phyloP scores from a whole-genome alignment of 2,329 filamentous ascomycete species.

The Venturia aucupariae region DNA sequence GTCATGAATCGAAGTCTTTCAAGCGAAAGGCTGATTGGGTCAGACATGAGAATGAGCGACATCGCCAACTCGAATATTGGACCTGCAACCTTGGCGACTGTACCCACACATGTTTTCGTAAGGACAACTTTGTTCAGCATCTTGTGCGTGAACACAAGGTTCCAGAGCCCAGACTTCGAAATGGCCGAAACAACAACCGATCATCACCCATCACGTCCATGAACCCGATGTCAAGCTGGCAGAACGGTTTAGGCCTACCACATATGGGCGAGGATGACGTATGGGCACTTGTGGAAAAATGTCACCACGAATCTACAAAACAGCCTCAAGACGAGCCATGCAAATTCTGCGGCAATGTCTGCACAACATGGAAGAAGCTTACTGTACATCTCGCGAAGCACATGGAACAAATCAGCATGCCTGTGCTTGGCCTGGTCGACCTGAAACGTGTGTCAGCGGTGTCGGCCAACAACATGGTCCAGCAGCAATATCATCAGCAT shows the following conservation, averaged over 20 bases:
- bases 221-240: not conserved
- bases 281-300: conserved; percentile 69
- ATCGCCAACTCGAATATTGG: conserved; percentile 88
- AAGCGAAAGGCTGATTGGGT: conserved; percentile 96
- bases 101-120: conserved; percentile 71
- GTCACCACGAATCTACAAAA: conserved; percentile 58
- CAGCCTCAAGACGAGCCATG: conserved; percentile 69
- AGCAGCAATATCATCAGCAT: conserved; percentile 2
- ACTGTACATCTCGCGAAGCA: conserved; percentile 91
- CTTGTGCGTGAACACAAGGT: conserved; percentile 87
- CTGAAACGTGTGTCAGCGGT: conserved; percentile 30
- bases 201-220: conserved; percentile 2
- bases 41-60: conserved; percentile 83
- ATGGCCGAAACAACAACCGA: conserved; percentile 31
- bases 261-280: conserved; percentile 41
- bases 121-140: conserved; percentile 90
- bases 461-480: conserved; percentile 26
- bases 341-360: conserved; percentile 74
- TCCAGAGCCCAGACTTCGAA: conserved; percentile 68
- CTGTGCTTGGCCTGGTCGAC: conserved; percentile 49
- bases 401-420: conserved; percentile 85
- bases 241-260: not conserved
- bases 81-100: conserved; percentile 74
- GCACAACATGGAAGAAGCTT: conserved; percentile 82
- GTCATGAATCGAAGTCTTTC: conserved; percentile 80